Base-by-base conservation (phyloP, 2,329 filamentous ascomycete species). In the Graphium sp. region DNA sequence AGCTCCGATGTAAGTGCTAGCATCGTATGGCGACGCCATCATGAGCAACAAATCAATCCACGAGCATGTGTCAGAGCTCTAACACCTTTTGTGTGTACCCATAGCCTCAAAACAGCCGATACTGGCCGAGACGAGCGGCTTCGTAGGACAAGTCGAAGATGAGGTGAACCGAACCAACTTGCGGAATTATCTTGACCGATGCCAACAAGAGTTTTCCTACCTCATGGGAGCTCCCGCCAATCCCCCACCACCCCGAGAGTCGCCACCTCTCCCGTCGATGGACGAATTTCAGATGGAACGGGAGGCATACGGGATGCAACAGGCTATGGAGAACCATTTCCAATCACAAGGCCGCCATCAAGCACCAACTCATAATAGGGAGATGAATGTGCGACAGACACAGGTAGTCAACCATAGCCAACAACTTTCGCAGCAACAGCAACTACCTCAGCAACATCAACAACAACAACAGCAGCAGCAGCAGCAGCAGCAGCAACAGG, bases 151-250 rank as follows among this genome's bases (percentile, higher is more conserved):
- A 34, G 45, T 51, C 31, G 62, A 66, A 35, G 67, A 62, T 39
- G 66, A 62, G 35, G 44, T 49, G 12, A 55, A 62, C 28, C 56
- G 62, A 27, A 53, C 57, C 31, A 63, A 68, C 32, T 53, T 75
- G 27, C 70, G 68, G 46, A 52, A 52, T 8, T 75, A 74, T 43
- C 56, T 75, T 35, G 71, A 75, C 37, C 67, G 72, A 42, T 72
- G 70, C 47, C 60, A 74, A 46, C 60, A 63, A 38, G 70, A 76
- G 42, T 74, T 76, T 34, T 72, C 70, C 36, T 76, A 76, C 40
- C 56, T 76, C 10, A 74, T 76, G 70, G 62, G 74, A 28, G 69
- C 70, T 1, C 71, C 71, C 2, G 70, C 71, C 22, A 76, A 76
- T 45, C 71, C 71, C 4, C 52, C 65, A 23, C 71, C 71, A 2